phyloP scores from a whole-genome alignment of 176 grass and related monocot genomes.

The Microstegium vimineum region DNA sequence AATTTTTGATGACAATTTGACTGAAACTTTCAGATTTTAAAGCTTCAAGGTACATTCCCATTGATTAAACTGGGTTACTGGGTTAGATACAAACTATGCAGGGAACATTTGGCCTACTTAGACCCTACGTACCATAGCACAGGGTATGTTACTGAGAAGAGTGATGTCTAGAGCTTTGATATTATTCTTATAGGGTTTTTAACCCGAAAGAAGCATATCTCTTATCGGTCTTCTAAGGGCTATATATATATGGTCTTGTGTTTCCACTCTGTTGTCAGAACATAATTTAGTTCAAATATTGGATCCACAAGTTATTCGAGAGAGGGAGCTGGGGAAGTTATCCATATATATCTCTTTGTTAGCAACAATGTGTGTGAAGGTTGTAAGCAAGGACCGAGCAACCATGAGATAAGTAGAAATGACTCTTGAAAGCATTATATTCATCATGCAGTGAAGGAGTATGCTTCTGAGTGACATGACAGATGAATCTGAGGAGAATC shows the following conservation, averaged over 20 bases:
- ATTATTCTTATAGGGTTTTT: neutral
- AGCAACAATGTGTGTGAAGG: too few relatives aligned
- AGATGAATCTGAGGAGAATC: neutral
- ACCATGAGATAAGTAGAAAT: too few relatives aligned
- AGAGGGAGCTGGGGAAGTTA: too few relatives aligned
- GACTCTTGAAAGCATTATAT: too few relatives aligned
- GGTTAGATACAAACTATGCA: neutral
- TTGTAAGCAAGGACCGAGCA: too few relatives aligned
- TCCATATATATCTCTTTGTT: too few relatives aligned
- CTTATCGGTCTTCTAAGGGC: neutral
- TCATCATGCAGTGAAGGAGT: neutral
- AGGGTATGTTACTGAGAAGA: neutral
- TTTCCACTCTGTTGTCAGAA: neutral
- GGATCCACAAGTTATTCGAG: neutral
- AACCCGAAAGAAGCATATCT: neutral
- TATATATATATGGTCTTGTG: neutral
- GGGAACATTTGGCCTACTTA: neutral
- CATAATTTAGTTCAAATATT: neutral
- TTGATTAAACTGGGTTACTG: neutral
- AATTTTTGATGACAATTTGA: neutral
- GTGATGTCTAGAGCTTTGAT: neutral
- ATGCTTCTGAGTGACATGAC: neutral
- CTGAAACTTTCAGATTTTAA: neutral
- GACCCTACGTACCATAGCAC: neutral
- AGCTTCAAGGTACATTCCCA: neutral